Evolutionary conservation across 495 filamentous ascomycete genomes (phyloP), one percentile per base, ranked within the genome.

Genomic region (Extremus antarcticus): DNA sequence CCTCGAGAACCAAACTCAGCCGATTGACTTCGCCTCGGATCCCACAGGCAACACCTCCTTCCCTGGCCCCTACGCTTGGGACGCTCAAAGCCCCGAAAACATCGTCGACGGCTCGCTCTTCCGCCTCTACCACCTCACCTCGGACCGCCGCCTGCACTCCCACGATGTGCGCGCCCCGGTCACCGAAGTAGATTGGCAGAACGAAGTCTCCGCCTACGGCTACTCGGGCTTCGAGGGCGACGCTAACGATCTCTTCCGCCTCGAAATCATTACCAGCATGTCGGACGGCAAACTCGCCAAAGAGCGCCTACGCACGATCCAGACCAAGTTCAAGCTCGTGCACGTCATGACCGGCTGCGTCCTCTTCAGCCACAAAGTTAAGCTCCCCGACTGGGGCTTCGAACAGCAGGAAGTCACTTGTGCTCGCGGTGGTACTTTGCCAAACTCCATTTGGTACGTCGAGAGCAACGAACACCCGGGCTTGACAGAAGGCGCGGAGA

Each of bases 361-460:
- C 9, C 76, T 98, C 29, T 98, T 98, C 73, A 96, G 91, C 1
- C 92, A 98, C 73, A 96, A 95, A 71, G 90, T 96, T 66, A 97
- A 97, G 71, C 83, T 98, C 35, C 92, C 92, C 1, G 88, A 94
- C 1, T 98, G 92, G 92, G 92, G 84, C 25, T 98, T 78, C 39
- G 92, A 96, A 60, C 92, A 98, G 65, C 92, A 98, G 68, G 92
- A 98, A 70, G 92, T 98, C 23, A 98, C 92, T 25, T 98, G 92
- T 66, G 92, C 92, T n/a, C 82, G 81, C 58, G 85, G 87, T 39
- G 92, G 87, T 58, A 94, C 90, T 47, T 78, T 96, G 35, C 92
- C 92, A 41, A 98, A 98, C 76, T 94, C 87, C 60, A 70, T 98
- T 49, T 98, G 92, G 92, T 96, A 95, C 62, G 76, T 98, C 54